These are phyloP conservation scores for Steccherinum ochraceum DNA, from an alignment of 768 basidiomycete genomes.

Conservation along the genomic window DNA sequence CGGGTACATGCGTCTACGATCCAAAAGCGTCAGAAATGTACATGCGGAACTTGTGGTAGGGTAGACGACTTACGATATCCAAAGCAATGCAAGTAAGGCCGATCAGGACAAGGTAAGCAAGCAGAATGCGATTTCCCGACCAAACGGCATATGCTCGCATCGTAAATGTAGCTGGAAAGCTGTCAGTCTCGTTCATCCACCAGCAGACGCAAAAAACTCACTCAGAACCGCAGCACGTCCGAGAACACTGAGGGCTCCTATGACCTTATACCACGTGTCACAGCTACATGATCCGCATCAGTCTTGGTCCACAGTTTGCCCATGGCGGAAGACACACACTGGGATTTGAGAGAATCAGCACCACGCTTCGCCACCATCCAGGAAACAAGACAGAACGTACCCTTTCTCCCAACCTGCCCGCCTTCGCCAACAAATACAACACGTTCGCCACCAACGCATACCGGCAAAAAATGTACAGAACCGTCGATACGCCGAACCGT, in stretches of 20 bases:
- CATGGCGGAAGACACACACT: no score
- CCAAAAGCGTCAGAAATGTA: no score
- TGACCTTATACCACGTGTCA: conserved; percentile 21
- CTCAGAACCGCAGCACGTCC: conserved; percentile 25
- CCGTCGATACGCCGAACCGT: conserved; percentile 21
- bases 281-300: no score
- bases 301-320: no score
- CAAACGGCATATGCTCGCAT: conserved; percentile 5
- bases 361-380: no score
- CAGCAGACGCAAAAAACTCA: no score
- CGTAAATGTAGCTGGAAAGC: conserved; percentile 1
- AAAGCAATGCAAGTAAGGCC: conserved; percentile 18
- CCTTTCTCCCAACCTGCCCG: conserved; percentile 10
- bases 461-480: conserved; percentile 28
- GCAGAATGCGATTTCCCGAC: conserved; percentile 12
- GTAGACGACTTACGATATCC: conserved; percentile 19
- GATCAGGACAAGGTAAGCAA: conserved; percentile 9
- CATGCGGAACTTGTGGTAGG: no score
- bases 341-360: no score
- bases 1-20: conserved; percentile 19
- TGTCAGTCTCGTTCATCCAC: no score
- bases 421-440: conserved; percentile 21
- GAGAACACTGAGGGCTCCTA: conserved; percentile 24
- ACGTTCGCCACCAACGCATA: conserved; percentile 30
- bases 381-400: no score